Evolutionary conservation across 768 basidiomycete genomes (phyloP).

Genomic region (Lactarius pseudohatsudake): DNA sequence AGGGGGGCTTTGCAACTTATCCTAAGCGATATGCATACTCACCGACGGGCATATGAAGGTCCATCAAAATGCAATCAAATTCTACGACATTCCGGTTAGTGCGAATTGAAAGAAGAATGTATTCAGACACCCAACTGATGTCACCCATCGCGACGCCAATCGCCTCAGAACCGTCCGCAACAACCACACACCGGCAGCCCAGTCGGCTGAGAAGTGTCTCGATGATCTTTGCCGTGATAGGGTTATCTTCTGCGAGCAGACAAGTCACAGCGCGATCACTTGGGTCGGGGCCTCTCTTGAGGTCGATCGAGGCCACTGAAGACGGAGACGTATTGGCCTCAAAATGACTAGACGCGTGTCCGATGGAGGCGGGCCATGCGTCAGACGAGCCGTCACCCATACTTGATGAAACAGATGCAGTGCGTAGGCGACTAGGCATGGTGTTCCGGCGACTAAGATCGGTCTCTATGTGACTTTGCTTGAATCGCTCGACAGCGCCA

Average conservation of each 20-base stretch:
- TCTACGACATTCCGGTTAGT: slow-evolving; percentile 46
- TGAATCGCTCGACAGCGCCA: slow-evolving; percentile 86
- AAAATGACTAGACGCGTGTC: slow-evolving; percentile 52
- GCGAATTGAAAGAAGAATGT: slow-evolving; percentile 30
- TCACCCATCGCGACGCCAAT: slow-evolving; percentile 97
- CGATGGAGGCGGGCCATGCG: slow-evolving; percentile 61
- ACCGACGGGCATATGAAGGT: slow-evolving; percentile 93
- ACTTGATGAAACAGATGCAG: slow-evolving; percentile 78
- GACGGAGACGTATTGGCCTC: slow-evolving; percentile 72
- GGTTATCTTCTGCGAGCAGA: slow-evolving; percentile 95
- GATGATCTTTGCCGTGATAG: slow-evolving; percentile 96
- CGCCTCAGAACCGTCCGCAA: slow-evolving; percentile 95
- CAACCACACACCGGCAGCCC: slow-evolving; percentile 94
- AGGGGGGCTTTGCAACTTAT: slow-evolving; percentile 1
- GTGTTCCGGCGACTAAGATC: slow-evolving; percentile 68
- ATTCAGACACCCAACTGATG: slow-evolving; percentile 59
- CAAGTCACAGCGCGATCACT: slow-evolving; percentile 89
- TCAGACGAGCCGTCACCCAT: slow-evolving; percentile 80
- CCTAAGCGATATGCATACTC: slow-evolving; percentile 39
- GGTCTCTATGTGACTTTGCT: slow-evolving; percentile 74
- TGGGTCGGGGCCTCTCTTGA: slow-evolving; percentile 75
- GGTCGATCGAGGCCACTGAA: slow-evolving; percentile 81
- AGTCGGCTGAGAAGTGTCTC: slow-evolving; percentile 91
- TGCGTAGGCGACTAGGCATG: slow-evolving; percentile 84
- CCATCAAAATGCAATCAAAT: slow-evolving; percentile 95